These are phyloP conservation scores for Naganishia vishniacii DNA, from an alignment of 768 basidiomycete genomes.

Conservation along the genomic window DNA sequence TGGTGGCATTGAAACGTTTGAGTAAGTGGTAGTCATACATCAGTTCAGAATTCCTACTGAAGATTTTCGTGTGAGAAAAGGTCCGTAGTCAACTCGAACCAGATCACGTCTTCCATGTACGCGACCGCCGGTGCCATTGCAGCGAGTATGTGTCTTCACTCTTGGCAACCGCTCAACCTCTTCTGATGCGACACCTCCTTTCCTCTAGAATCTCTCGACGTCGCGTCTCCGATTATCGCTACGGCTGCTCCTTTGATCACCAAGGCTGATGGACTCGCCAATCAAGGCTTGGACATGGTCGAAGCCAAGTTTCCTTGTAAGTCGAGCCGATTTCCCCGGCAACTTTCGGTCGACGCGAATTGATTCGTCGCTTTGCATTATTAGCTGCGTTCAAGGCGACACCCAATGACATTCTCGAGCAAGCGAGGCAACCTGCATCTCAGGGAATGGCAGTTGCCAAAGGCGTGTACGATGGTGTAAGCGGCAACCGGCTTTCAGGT, in stretches of 20 bases:
- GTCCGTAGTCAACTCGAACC: conserved; percentile 37
- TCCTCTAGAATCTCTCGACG: conserved; percentile 40
- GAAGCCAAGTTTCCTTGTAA: conserved; percentile 42
- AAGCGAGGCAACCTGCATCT: conserved; percentile 36
- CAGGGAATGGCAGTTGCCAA: conserved; percentile 32
- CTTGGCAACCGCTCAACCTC: neutral
- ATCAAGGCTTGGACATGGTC: conserved; percentile 33
- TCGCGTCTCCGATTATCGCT: conserved; percentile 42
- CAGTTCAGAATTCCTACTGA: too few relatives aligned
- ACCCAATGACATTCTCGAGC: conserved; percentile 39
- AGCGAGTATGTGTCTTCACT: conserved; percentile 33
- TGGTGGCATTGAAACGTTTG: conserved; percentile 42
- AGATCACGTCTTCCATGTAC: conserved; percentile 39
- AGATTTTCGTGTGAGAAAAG: too few relatives aligned
- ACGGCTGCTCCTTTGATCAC: conserved; percentile 43
- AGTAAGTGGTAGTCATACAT: too few relatives aligned
- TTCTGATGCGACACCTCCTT: neutral
- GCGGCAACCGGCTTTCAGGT: conserved; percentile 5
- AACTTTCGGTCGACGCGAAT: conserved; percentile 6
- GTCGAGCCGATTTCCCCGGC: conserved; percentile 22
- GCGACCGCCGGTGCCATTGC: conserved; percentile 38
- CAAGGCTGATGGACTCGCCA: conserved; percentile 42
- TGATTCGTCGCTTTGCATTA: neutral
- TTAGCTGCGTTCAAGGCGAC: conserved; percentile 47
- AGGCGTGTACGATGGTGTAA: conserved; percentile 44